Percentiles rank a stretch among this genome's conserved stretches.
phyloP scores from a whole-genome alignment of 75 land plant genomes.

The Azolla pinnata region DNA sequence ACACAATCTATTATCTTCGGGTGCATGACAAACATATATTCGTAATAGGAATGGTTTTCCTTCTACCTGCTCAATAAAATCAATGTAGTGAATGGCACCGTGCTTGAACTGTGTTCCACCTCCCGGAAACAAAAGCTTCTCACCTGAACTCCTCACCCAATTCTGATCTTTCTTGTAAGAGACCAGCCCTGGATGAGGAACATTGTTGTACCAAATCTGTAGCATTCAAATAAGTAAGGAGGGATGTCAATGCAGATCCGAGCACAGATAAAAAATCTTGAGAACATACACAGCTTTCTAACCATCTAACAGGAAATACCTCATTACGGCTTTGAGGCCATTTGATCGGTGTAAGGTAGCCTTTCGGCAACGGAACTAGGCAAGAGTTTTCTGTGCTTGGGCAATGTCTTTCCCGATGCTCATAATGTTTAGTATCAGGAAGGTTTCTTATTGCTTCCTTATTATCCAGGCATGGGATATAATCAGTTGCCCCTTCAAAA shows the following conservation, averaged over 20 bases:
- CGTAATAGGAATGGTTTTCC: too few species aligned
- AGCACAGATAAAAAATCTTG: not conserved
- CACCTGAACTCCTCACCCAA: constrained; percentile 61
- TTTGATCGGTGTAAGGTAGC: constrained; percentile 35
- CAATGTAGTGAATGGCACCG: constrained; percentile 68
- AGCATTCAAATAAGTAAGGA: not conserved
- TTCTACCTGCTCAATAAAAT: constrained; percentile 44
- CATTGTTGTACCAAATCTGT: constrained; percentile 63
- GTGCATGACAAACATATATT: too few species aligned
- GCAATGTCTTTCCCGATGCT: constrained; percentile 65
- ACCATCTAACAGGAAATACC: constrained; percentile 13
- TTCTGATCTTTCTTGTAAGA: constrained; percentile 55
- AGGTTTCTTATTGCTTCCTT: constrained; percentile 31
- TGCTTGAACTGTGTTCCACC: constrained; percentile 79
- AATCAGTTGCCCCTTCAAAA: constrained; percentile 56
- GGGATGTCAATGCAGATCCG: not conserved
- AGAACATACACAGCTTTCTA: not conserved
- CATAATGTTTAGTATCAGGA: constrained; percentile 26
- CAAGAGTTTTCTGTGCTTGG: constrained; percentile 44
- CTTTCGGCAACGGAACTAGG: constrained; percentile 51
- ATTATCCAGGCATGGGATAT: constrained; percentile 68
- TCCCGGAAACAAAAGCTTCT: constrained; percentile 56
- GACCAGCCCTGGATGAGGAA: constrained; percentile 61
- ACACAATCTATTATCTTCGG: too few species aligned
- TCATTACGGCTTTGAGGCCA: constrained; percentile 61